Base-by-base conservation (phyloP, 345 rosid genomes). In the Euphorbia tirucalli region DNA sequence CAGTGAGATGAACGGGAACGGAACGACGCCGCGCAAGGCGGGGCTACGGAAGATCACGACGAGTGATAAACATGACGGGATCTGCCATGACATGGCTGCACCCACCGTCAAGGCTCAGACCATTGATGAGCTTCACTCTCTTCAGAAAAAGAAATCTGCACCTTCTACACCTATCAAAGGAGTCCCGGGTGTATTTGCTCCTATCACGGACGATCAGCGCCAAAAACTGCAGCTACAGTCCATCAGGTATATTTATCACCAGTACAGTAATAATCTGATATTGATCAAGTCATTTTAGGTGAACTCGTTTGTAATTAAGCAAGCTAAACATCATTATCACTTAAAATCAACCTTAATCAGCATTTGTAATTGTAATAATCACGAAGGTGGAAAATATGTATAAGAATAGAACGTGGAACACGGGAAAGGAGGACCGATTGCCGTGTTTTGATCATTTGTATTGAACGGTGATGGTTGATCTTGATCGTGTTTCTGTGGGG, bases 221-320 rank as follows among this genome's bases (percentile, higher is more conserved):
- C 92, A 88, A 41, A 87, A 84, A 74, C 87, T 81, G 82, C 98
- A 94, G 83, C 95, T 94, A 58, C 96, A 92, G 79, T 94, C 98
- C 58, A 94, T 94, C 85, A 90, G 97, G 97, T 90, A 70, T 25
- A 37, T 0, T 11, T 18, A 27, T 21, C 22, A 5, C 56, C 65
- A 49, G n/a, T 35, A 35, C 39, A n/a, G n/a, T n/a, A n/a, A n/a
- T n/a, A n/a, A n/a, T n/a, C n/a, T n/a, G n/a, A n/a, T n/a, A n/a
- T n/a, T n/a, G n/a, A n/a, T n/a, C n/a, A n/a, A n/a, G n/a, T n/a
- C n/a, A n/a, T n/a, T n/a, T n/a, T n/a, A n/a, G n/a, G n/a, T n/a
- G n/a, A 41, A 32, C 60, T 1, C 43, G 21, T 35, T 7, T 7
- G 24, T 44, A 7, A 13, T 46, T 46, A 13, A 8, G 19, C 18